Conservation (phyloP, 345 rosid species). For the Laguncularia racemosa region DNA sequence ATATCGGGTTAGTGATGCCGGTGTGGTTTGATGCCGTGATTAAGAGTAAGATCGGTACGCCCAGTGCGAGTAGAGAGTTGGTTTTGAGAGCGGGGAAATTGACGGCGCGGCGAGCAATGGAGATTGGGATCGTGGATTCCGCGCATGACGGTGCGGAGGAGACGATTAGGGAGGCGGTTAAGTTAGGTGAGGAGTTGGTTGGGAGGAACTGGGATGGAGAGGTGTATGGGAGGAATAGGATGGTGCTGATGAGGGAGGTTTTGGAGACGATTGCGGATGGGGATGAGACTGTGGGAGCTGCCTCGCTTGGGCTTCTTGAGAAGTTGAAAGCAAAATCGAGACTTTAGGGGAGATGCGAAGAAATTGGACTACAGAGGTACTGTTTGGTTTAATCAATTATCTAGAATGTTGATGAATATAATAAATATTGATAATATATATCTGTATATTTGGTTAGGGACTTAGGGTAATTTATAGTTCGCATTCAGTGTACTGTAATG, state of each 20-base stretch:
- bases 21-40: slow-evolving; percentile 34
- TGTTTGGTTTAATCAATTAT: no score
- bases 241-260: slow-evolving; percentile 22
- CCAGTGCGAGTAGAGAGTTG: slow-evolving; percentile 32
- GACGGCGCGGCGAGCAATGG: slow-evolving; percentile 37
- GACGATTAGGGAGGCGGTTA: slow-evolving; percentile 38
- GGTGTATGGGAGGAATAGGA: slow-evolving; percentile 45
- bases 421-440: no score
- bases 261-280: slow-evolving; percentile 6
- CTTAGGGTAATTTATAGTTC: no score
- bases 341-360: no score
- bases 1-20: slow-evolving; percentile 37
- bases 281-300: not conserved
- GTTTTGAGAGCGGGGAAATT: slow-evolving; percentile 45
- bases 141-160: slow-evolving; percentile 38
- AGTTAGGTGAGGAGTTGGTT: slow-evolving; percentile 34
- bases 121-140: slow-evolving; percentile 43
- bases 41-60: slow-evolving; percentile 29
- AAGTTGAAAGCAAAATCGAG: no score
- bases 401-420: no score
- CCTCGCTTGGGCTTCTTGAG: no score
- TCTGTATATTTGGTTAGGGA: no score
- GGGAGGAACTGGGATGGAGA: slow-evolving; percentile 35
- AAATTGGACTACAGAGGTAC: no score
- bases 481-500: no score